These are phyloP conservation scores for Termitomyces eurrhizus DNA, from an alignment of 768 basidiomycete genomes.

Conservation along the genomic window DNA sequence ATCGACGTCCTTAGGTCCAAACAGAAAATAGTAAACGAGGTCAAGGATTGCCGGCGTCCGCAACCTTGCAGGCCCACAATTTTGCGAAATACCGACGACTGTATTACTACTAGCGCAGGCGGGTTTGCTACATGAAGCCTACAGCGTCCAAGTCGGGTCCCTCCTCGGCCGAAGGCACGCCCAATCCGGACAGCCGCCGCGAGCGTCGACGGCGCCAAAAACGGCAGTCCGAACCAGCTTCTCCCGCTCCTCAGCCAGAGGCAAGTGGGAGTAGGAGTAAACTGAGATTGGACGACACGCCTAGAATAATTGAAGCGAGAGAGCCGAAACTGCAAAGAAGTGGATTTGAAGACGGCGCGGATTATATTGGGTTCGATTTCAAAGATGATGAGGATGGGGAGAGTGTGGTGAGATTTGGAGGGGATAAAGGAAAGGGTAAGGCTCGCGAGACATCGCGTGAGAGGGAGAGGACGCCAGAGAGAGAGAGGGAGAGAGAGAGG, in stretches of 20 bases:
- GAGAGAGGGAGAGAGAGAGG: constrained; percentile 21
- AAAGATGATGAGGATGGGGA: constrained; percentile 8
- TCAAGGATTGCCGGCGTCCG: not conserved
- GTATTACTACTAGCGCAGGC: not conserved
- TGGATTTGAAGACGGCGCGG: constrained; percentile 27
- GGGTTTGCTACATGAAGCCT: constrained; percentile 5
- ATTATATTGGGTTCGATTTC: constrained; percentile 24
- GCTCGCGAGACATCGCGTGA: constrained; percentile 7
- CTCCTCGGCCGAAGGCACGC: constrained; percentile 7
- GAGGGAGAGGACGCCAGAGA: constrained; percentile 29
- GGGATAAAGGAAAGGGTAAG: constrained; percentile 16
- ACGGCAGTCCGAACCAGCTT: constrained; percentile 5
- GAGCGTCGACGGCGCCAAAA: constrained; percentile 15
- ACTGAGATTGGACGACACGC: not conserved
- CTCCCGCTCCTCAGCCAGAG: not conserved
- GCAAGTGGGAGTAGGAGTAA: not conserved
- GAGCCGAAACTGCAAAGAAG: not conserved
- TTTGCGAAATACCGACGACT: not conserved
- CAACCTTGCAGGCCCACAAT: not conserved
- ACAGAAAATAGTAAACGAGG: not conserved
- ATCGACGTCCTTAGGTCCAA: constrained; percentile 4
- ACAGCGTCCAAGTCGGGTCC: constrained; percentile 3
- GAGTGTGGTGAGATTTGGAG: not conserved
- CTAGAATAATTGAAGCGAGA: not conserved
- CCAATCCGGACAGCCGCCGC: constrained; percentile 9